Conservation (phyloP, 768 basidiomycete species). For the Leccinum disarticulatum region DNA sequence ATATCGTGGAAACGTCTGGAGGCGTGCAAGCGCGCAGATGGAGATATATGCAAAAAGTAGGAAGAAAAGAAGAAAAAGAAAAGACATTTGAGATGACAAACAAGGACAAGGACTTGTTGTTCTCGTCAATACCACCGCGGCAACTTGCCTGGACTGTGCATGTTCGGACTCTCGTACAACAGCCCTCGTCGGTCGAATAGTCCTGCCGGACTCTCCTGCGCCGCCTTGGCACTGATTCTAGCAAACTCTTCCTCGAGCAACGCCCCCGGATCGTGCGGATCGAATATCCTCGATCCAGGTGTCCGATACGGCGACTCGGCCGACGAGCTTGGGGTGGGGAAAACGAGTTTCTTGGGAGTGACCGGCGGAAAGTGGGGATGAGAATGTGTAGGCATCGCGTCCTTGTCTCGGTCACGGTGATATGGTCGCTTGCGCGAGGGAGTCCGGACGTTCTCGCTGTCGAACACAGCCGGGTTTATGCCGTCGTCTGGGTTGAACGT, state of each 20-base stretch:
- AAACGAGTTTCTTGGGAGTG: conserved; percentile 45
- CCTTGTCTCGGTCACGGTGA: conserved; percentile 29
- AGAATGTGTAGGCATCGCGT: conserved; percentile 7
- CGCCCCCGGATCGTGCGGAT: conserved; percentile 69
- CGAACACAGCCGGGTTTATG: conserved; percentile 38
- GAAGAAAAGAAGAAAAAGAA: neutral
- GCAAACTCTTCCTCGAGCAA: conserved; percentile 74
- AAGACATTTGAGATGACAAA: neutral
- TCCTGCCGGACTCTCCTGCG: conserved; percentile 63
- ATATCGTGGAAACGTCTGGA: neutral
- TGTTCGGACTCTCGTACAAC: conserved; percentile 74
- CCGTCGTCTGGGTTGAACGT: conserved; percentile 27
- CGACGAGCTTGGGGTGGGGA: conserved; percentile 27
- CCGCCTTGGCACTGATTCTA: conserved; percentile 42
- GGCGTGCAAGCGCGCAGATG: neutral
- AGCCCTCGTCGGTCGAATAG: conserved; percentile 60
- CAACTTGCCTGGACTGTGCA: conserved; percentile 55
- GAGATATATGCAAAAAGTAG: conserved; percentile 10
- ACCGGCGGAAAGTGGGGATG: conserved; percentile 33
- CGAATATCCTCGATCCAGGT: conserved; percentile 52
- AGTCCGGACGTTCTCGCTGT: conserved; percentile 41
- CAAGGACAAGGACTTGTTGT: neutral
- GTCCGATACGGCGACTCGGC: conserved; percentile 49
- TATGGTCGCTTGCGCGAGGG: conserved; percentile 44
- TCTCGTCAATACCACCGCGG: conserved; percentile 47